Evolutionary conservation across 2,329 filamentous ascomycete genomes (phyloP).

Genomic region (Pyrenophora teres): DNA sequence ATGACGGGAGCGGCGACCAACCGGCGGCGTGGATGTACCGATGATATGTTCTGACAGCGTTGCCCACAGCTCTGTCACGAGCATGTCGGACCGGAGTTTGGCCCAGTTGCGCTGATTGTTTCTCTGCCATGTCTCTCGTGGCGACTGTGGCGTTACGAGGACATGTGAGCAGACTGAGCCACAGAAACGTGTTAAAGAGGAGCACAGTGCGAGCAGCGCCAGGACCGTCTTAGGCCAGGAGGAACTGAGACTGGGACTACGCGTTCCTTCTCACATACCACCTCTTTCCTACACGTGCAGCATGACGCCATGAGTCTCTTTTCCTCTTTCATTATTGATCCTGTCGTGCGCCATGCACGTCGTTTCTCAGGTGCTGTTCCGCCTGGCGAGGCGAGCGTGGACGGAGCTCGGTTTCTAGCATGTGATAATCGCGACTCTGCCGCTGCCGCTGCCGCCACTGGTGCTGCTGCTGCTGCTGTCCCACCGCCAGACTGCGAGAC

Average conservation of each 20-base stretch:
- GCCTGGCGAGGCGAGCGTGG: constrained; percentile 22
- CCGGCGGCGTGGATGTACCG: not conserved
- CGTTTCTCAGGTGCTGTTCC: constrained; percentile 41
- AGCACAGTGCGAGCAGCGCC: constrained; percentile 18
- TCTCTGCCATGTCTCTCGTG: not conserved
- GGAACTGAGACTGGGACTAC: not conserved
- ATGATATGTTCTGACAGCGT: not conserved
- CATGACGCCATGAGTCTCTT: constrained; percentile 47
- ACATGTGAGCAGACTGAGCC: constrained; percentile 14
- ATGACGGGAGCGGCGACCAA: not conserved
- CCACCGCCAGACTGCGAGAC: constrained; percentile 12
- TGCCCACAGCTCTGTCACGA: no score
- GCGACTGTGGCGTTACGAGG: constrained; percentile 14
- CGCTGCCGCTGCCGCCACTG: not conserved
- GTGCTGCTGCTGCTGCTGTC: not conserved
- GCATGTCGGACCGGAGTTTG: no score
- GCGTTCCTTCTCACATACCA: not conserved
- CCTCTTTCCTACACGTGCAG: not conserved
- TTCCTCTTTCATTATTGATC: constrained; percentile 48
- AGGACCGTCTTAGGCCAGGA: not conserved
- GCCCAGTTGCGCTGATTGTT: not conserved
- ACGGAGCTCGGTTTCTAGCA: constrained; percentile 25
- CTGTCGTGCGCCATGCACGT: constrained; percentile 47
- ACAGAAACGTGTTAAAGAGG: constrained; percentile 12
- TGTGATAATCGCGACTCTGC: constrained; percentile 33